These are phyloP conservation scores for Leishmania martiniquensis DNA, from an alignment of 208 protist species.

Conservation along the genomic window DNA sequence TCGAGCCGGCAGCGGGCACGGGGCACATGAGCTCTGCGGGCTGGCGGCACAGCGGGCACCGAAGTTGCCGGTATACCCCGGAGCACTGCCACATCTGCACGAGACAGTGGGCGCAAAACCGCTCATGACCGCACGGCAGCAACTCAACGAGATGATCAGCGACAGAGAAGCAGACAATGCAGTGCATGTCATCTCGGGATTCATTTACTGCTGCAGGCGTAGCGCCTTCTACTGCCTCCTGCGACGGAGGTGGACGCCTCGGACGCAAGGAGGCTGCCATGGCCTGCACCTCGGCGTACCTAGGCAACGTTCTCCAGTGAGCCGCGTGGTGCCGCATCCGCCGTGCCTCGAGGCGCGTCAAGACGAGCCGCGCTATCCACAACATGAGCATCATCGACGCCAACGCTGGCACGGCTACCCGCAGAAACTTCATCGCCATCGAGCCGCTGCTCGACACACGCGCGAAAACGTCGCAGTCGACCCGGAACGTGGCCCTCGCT, in stretches of 20 bases:
- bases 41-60: constrained; percentile 41
- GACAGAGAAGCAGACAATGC: constrained; percentile 33
- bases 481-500: constrained; percentile 19
- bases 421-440: constrained; percentile 17
- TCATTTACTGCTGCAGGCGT: not conserved
- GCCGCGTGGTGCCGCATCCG: constrained; percentile 9
- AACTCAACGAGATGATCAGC: constrained; percentile 30
- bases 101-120: constrained; percentile 40
- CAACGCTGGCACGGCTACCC: constrained; percentile 21
- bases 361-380: constrained; percentile 22
- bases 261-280: constrained; percentile 12
- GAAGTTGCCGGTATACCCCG: constrained; percentile 26
- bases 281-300: constrained; percentile 14
- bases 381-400: constrained; percentile 28
- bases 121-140: constrained; percentile 39
- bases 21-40: constrained; percentile 31
- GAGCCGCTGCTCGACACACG: constrained; percentile 26
- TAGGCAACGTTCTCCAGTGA: constrained; percentile 24
- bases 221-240: not conserved
- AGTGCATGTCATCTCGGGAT: constrained; percentile 5
- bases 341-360: constrained; percentile 6
- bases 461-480: constrained; percentile 13
- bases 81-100: constrained; percentile 36
- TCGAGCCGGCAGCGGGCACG: constrained; percentile 12
- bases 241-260: not conserved